Evolutionary conservation across 169 alveolate genomes (phyloP).

Genomic region (Plasmodium blacklocki): DNA sequence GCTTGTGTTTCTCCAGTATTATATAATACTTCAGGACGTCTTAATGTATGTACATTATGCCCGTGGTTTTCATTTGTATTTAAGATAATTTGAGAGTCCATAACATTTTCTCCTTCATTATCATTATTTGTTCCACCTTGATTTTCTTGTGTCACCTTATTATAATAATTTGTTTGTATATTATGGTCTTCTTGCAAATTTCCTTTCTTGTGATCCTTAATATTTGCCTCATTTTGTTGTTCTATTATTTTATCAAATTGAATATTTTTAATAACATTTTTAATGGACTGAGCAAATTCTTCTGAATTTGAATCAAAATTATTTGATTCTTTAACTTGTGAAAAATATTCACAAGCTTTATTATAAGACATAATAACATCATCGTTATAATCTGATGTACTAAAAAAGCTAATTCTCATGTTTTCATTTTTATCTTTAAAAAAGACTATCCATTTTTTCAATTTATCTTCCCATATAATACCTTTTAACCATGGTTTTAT

Average conservation of each 20-base stretch:
- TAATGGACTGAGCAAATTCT: slow-evolving; percentile 37
- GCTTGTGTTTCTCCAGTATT: too few relatives aligned
- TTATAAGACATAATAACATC: slow-evolving; percentile 64
- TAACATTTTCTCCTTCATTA: not conserved
- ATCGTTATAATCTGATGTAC: slow-evolving; percentile 46
- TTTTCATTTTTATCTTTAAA: slow-evolving; percentile 73
- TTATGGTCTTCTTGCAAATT: not conserved
- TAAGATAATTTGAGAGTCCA: not conserved
- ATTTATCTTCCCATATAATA: slow-evolving; percentile 67
- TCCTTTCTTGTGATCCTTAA: not conserved
- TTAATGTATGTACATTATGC: not conserved
- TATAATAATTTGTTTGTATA: not conserved
- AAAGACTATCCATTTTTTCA: slow-evolving; percentile 74
- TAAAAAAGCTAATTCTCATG: slow-evolving; percentile 60
- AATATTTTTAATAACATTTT: slow-evolving; percentile 39
- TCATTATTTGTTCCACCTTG: not conserved
- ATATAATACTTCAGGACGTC: too few relatives aligned
- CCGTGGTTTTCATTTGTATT: not conserved
- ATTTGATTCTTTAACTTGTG: slow-evolving; percentile 60
- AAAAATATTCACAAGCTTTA: slow-evolving; percentile 70
- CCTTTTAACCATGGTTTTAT: slow-evolving; percentile 74
- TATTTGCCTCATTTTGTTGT: not conserved
- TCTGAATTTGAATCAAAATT: slow-evolving; percentile 59
- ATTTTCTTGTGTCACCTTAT: not conserved
- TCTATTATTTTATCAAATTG: slow-evolving; percentile 39